Evolutionary conservation across 2,329 filamentous ascomycete genomes (phyloP).

Genomic region (Whalleya microplaca): DNA sequence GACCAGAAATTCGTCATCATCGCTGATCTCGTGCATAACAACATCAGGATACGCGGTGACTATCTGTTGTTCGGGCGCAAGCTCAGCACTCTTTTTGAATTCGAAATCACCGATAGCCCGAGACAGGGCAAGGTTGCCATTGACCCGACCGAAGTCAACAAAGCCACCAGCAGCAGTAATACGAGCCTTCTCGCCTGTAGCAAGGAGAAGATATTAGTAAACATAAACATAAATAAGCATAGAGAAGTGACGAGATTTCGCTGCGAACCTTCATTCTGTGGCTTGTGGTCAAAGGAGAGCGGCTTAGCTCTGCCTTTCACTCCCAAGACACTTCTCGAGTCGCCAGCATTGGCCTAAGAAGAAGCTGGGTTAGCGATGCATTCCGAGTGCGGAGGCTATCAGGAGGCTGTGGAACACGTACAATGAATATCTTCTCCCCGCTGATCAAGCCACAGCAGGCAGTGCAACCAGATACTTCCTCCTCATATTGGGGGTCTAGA

Average conservation of each 20-base stretch:
- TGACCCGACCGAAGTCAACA: constrained; percentile 97
- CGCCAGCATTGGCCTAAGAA: constrained; percentile 87
- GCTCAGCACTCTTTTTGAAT: constrained; percentile 98
- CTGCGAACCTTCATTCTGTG: constrained; percentile 86
- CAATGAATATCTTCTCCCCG: constrained; percentile 90
- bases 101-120: constrained; percentile 98
- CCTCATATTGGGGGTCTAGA: constrained; percentile 92
- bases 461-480: constrained; percentile 97
- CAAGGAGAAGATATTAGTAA: constrained; percentile 10
- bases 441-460: constrained; percentile 90
- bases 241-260: background rate
- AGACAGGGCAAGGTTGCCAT: constrained; percentile 95
- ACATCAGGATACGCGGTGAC: constrained; percentile 97
- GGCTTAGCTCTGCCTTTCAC: constrained; percentile 98
- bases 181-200: constrained; percentile 85
- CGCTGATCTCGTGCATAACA: constrained; percentile 83
- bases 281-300: constrained; percentile 98
- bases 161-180: constrained; percentile 96
- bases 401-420: constrained; percentile 56
- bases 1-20: constrained; percentile 95
- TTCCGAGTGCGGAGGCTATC: constrained; percentile 7
- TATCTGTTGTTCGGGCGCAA: constrained; percentile 97
- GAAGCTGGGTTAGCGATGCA: constrained; percentile 31
- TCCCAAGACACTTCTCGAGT: constrained; percentile 91
- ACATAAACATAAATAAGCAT: background rate